Conservation (phyloP, 768 basidiomycete genomes). For the Asterophora parasitica region DNA sequence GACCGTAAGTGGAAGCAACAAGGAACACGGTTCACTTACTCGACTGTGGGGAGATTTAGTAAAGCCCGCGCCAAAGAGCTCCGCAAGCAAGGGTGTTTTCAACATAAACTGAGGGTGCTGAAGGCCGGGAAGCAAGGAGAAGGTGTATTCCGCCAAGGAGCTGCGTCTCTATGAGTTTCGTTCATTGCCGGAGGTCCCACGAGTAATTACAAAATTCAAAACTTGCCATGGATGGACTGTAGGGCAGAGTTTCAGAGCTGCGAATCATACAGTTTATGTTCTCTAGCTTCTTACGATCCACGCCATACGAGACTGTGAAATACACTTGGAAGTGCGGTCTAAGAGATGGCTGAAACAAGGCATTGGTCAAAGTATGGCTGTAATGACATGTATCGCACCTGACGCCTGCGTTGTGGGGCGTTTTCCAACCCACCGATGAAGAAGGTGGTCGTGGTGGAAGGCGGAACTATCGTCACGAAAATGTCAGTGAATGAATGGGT, state of each 20-base stretch:
- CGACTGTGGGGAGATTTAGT: conserved; percentile 57
- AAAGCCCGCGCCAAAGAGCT: conserved; percentile 81
- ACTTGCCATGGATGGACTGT: conserved; percentile 21
- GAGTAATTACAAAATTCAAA: neutral
- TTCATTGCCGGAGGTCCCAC: conserved; percentile 15
- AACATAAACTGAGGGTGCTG: conserved; percentile 53
- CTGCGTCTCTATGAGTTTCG: conserved; percentile 9
- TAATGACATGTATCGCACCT: conserved; percentile 25
- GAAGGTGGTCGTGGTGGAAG: conserved; percentile 72
- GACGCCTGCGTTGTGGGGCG: conserved; percentile 28
- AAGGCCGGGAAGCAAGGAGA: conserved; percentile 44
- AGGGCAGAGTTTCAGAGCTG: conserved; percentile 34
- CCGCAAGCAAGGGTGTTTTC: conserved; percentile 57
- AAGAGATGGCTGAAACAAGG: conserved; percentile 28
- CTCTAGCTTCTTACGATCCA: conserved; percentile 63
- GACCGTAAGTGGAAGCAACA: conserved; percentile 1
- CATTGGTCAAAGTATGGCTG: neutral
- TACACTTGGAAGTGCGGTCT: conserved; percentile 67
- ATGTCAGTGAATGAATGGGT: neutral
- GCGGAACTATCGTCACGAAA: conserved; percentile 45
- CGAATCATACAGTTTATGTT: conserved; percentile 65
- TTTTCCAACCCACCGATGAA: conserved; percentile 69
- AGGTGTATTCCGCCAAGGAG: conserved; percentile 52
- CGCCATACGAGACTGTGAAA: conserved; percentile 75
- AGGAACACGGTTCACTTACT: conserved; percentile 28